Percentiles rank a stretch among this genome's conserved stretches.
phyloP scores from a whole-genome alignment of 441 rosid genomes.

The Eruca vesicaria region DNA sequence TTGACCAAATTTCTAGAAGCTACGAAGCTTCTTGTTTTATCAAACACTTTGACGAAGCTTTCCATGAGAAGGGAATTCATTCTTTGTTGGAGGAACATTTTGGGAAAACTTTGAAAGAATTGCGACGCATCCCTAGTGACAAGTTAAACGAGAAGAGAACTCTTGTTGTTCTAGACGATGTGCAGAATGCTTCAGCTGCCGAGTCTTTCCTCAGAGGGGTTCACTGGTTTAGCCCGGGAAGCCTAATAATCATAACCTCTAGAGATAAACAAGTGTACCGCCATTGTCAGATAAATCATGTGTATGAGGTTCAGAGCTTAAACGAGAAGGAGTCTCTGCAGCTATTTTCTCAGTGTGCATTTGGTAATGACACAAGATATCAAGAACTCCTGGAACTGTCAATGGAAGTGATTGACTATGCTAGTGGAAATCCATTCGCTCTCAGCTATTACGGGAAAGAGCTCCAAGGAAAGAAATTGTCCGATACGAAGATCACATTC shows the following conservation, averaged over 20 bases:
- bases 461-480: too few relatives aligned
- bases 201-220: constrained; percentile 2
- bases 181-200: neutral
- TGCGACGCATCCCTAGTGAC: neutral
- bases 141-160: neutral
- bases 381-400: neutral
- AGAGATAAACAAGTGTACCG: constrained; percentile 23
- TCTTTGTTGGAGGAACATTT: neutral
- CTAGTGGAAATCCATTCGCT: neutral
- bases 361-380: neutral
- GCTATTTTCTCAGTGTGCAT: neutral
- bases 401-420: neutral
- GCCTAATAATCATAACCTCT: constrained; percentile 30
- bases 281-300: neutral
- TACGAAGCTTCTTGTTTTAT: constrained; percentile 7
- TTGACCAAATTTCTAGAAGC: neutral
- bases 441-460: too few relatives aligned
- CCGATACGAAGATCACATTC: too few relatives aligned
- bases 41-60: neutral
- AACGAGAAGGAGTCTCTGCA: constrained; percentile 5
- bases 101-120: neutral
- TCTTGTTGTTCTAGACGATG: constrained; percentile 21
- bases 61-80: neutral
- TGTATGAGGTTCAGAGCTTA: constrained; percentile 15
- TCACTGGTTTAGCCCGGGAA: constrained; percentile 15